Conservation (phyloP, 495 filamentous ascomycete genomes). For the Pseudoneurospora amorphoporcata region DNA sequence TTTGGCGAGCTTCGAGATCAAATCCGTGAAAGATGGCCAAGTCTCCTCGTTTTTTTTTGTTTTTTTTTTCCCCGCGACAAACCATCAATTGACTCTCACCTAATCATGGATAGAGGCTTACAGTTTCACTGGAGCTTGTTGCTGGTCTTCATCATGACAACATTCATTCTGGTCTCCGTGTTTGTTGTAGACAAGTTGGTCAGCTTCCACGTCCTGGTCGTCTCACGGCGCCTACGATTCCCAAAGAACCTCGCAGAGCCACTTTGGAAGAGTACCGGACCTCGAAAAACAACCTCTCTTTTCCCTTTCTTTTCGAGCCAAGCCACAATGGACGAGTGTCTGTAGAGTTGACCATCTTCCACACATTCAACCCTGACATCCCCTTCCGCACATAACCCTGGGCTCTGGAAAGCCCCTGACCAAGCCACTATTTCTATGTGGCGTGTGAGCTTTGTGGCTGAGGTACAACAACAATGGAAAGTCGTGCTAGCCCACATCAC, state of each 20-base stretch:
- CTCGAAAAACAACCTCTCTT: background rate
- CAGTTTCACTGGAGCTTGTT: background rate
- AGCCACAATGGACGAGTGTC: background rate
- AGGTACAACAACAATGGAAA: background rate
- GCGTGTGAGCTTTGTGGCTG: background rate
- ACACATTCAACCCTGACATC: background rate
- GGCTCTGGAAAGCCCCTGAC: background rate
- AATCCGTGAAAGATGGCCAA: background rate
- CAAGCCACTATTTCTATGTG: background rate
- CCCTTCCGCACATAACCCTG: background rate
- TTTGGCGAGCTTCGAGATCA: background rate
- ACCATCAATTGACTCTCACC: background rate
- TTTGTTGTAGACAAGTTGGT: background rate
- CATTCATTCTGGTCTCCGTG: background rate
- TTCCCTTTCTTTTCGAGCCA: background rate
- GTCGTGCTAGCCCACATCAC: too few relatives aligned
- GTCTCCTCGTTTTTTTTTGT: background rate
- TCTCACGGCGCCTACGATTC: background rate
- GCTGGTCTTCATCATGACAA: background rate
- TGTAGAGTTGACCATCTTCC: background rate
- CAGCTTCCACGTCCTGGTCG: background rate
- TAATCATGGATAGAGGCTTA: background rate
- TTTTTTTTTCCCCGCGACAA: background rate
- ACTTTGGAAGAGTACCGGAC: background rate
- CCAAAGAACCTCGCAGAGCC: background rate